A percentile compares a stretch with the other conserved stretches of the same genome.
phyloP scores from a whole-genome alignment of 2,329 filamentous ascomycete genomes.

The Cyanodermella asteris region DNA sequence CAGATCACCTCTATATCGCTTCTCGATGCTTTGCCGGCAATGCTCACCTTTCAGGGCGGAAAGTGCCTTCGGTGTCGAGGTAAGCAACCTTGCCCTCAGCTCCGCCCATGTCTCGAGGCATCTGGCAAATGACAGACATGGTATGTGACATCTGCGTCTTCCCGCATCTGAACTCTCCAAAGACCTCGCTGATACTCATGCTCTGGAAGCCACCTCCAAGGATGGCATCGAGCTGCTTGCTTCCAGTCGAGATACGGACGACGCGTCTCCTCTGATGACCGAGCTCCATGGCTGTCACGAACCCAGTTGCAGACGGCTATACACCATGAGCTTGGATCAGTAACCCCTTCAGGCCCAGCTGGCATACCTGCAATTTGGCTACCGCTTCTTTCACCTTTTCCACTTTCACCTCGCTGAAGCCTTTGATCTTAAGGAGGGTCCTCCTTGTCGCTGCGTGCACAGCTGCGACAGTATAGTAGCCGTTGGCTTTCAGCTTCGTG shows the following conservation, averaged over 20 bases:
- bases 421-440: conserved; percentile 43
- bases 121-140: conserved; percentile 41
- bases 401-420: conserved; percentile 48
- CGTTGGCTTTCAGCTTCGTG: conserved; percentile 38
- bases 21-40: neutral
- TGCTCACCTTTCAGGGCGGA: conserved; percentile 34
- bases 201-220: conserved; percentile 47
- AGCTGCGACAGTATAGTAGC: conserved; percentile 41
- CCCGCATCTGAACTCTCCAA: conserved; percentile 40
- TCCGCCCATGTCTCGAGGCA: conserved; percentile 33
- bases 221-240: conserved; percentile 43
- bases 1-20: neutral
- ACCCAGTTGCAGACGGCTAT: conserved; percentile 35
- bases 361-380: conserved; percentile 33
- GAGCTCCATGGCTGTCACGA: conserved; percentile 44
- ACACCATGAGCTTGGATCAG: neutral
- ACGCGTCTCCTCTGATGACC: conserved; percentile 40
- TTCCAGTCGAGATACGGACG: conserved; percentile 45
- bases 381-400: conserved; percentile 50
- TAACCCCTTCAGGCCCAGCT: neutral
- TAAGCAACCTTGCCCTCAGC: conserved; percentile 48
- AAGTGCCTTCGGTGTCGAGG: conserved; percentile 43
- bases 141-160: conserved; percentile 51
- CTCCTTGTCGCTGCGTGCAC: conserved; percentile 38
- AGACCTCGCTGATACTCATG: conserved; percentile 45